Base-by-base conservation (phyloP, 2,329 filamentous ascomycete genomes). In the Septoria petroselini region DNA sequence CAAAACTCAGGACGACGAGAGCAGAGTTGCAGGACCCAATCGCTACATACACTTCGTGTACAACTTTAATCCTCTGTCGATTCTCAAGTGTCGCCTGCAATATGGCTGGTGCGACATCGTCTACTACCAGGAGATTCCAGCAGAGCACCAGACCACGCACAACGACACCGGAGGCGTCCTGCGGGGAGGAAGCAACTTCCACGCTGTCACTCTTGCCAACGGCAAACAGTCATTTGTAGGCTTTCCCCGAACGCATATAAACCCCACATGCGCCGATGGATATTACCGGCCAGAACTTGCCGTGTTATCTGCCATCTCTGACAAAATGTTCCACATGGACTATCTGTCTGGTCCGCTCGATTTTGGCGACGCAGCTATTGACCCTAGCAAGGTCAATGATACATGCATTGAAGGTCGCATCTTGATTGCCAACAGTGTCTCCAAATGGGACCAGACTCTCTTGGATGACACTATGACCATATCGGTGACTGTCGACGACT, bases 1-100 rank as follows among this genome's bases (percentile, higher is more conserved):
- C 15, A 39, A 25, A 39, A 39, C 17, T 12, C 21, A 41, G 23
- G 7, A 17, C 3, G 15, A 27, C 4, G 39, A 41, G n/a, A 27
- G 25, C 3, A 9, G 7, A 2, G 27, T 27, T 5, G 2, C 21
- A 8, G 25, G 21, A 9, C 39, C 21, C 3, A 27, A 30, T 7
- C 39, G 39, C 2, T 41, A 29, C 8, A n/a, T 41, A 27, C 39
- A 41, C 15, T 41, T 41, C 29, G 39, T 41, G 15, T 41, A 41
- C 25, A 6, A 25, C 4, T 30, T 41, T 5, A 1, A 9, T n/a
- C 39, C 39, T 30, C 39, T 41, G 7, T 17, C 21, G 5, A 41
- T 41, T 18, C 18, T 41, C 39, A 41, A 29, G 29, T 41, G 39
- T 14, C 21, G 39, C 14, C 15, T 41, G 11, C 25, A 27, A 14